Evolutionary conservation across 768 basidiomycete genomes (phyloP), one percentile per base, ranked within the genome.

Genomic region (Russula griseocarnosa): DNA sequence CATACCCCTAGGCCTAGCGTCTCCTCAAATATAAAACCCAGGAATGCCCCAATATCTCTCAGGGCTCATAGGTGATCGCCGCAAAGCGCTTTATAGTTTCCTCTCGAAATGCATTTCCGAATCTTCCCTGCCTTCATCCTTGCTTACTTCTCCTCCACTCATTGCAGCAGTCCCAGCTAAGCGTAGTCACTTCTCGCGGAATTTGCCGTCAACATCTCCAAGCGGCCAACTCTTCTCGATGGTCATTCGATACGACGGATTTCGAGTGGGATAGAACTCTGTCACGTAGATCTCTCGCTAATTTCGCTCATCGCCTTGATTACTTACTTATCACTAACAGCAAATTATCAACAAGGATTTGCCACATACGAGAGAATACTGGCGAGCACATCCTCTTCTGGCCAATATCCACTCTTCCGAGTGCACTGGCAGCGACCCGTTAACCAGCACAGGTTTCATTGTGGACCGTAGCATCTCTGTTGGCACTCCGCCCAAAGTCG

Each of bases 301-400:
- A 1, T 30, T 58, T 16, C 20, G 1, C 40, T 22, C 30, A 6
- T 32, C 4, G 16, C 38, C 10, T n/a, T 40, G n/a, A n/a, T 10
- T 6, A 40, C 16, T n/a, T 11, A 10, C n/a, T 26, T 34, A 42
- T 34, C 40, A 32, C 50, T 32, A 38, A 10, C 60, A 69, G 67
- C 3, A 68, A 67, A 49, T 50, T 67, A n/a, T 14, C 54, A 55
- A 18, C 18, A 36, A 1, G 67, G 67, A n/a, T 63, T 64, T 36
- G 36, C n/a, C 7, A 38, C 61, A 28, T 30, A 30, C 30, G 30
- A 30, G 30, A 30, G 30, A 30, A 30, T 30, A 30, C 30, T 30
- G 30, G 42, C 40, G 7, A n/a, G 3, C 42, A 18, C 20, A 44
- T 44, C 42, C 42, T 10, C 20, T 44, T 20, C 6, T n/a, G 9